phyloP scores from a whole-genome alignment of 2,329 filamentous ascomycete genomes.

The Diplodia sapinea region DNA sequence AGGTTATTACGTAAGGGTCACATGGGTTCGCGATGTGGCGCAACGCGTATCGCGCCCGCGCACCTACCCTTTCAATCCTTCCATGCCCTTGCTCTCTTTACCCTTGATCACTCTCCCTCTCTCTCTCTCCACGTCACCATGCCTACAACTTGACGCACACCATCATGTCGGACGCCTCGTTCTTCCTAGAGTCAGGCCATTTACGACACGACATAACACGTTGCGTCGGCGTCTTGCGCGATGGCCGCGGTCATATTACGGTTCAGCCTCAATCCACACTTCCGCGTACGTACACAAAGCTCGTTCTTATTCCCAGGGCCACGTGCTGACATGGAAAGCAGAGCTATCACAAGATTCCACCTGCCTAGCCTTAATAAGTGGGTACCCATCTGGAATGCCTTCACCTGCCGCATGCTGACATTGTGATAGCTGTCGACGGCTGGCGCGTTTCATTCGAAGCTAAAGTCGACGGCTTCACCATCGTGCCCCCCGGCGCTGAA shows the following conservation, averaged over 20 bases:
- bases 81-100: neutral
- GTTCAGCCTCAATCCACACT: neutral
- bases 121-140: neutral
- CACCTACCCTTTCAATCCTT: neutral
- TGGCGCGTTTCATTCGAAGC: conserved; percentile 8
- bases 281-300: conserved; percentile 1
- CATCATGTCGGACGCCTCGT: neutral
- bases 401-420: neutral
- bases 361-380: conserved; percentile 8
- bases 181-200: neutral
- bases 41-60: neutral
- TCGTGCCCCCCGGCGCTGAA: neutral
- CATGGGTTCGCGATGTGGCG: conserved; percentile 21
- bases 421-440: neutral
- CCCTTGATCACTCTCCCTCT: neutral
- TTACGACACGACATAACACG: neutral
- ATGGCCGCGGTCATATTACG: neutral
- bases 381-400: neutral
- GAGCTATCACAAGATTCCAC: neutral
- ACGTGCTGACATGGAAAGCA: neutral
- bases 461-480: neutral
- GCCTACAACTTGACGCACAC: neutral
- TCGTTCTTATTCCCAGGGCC: neutral
- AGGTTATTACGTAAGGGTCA: conserved; percentile 17
- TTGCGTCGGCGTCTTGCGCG: neutral